Percentiles rank a stretch among this genome's conserved stretches.
These are phyloP conservation scores for Pseudonectria buxi DNA, from an alignment of 2,329 filamentous ascomycete species.

Conservation along the genomic window DNA sequence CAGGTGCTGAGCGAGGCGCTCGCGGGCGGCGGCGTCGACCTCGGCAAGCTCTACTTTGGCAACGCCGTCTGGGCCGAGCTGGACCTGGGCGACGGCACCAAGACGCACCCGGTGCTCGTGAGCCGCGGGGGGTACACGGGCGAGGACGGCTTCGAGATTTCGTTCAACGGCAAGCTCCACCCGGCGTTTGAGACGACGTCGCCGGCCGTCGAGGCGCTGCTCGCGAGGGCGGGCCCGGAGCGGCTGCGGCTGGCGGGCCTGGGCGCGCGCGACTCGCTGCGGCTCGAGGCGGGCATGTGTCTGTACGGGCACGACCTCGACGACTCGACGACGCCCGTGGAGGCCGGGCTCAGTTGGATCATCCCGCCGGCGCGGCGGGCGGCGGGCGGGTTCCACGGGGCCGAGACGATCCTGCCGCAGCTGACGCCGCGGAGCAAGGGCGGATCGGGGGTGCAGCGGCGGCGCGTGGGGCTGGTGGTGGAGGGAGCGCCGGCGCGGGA, in stretches of 20 bases:
- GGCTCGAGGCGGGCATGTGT: slow-evolving; percentile 96
- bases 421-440: slow-evolving; percentile 67
- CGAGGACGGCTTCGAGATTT: slow-evolving; percentile 97
- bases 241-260: slow-evolving; percentile 75
- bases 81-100: slow-evolving; percentile 46
- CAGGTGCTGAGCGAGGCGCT: slow-evolving; percentile 62
- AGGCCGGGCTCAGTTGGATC: slow-evolving; percentile 64
- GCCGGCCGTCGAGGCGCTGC: slow-evolving; percentile 59
- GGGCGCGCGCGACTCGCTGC: slow-evolving; percentile 83
- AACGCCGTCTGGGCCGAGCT: slow-evolving; percentile 62
- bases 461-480: slow-evolving; percentile 74
- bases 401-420: slow-evolving; percentile 69
- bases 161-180: slow-evolving; percentile 49
- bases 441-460: slow-evolving; percentile 59
- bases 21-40: slow-evolving; percentile 42
- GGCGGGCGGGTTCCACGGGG: slow-evolving; percentile 74
- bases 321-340: slow-evolving; percentile 59
- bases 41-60: slow-evolving; percentile 76
- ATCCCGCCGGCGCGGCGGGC: slow-evolving; percentile 69
- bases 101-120: slow-evolving; percentile 49
- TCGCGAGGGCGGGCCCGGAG: slow-evolving; percentile 55
- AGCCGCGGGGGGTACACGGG: slow-evolving; percentile 92
- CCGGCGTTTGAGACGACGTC: slow-evolving; percentile 35
- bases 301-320: slow-evolving; percentile 98
- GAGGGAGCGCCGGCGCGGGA: slow-evolving; percentile 86